phyloP scores from a whole-genome alignment of 345 rosid genomes.

The Eucalyptus lansdowneana region DNA sequence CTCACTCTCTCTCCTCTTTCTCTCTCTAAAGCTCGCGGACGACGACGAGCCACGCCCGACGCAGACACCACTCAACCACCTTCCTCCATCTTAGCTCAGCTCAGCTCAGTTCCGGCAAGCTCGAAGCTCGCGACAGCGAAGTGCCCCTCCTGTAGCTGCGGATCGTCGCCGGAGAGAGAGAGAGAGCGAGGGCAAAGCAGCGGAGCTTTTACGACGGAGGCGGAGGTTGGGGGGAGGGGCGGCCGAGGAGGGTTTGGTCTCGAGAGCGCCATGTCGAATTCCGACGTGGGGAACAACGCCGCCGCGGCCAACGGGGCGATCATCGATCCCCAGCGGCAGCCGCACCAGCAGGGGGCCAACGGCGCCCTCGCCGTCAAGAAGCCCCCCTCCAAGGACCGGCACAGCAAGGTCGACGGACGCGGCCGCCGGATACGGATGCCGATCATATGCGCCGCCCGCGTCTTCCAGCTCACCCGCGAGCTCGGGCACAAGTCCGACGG shows the following conservation, averaged over 20 bases:
- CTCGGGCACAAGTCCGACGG: constrained; percentile 98
- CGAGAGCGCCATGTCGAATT: constrained; percentile 35
- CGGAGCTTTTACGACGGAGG: not conserved
- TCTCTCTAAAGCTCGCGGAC: not conserved
- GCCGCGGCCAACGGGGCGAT: constrained; percentile 29
- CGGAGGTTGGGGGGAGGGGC: not conserved
- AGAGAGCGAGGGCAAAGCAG: not conserved
- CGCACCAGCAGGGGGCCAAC: constrained; percentile 13
- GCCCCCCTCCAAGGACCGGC: constrained; percentile 93
- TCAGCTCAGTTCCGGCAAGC: not conserved
- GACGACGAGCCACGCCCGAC: not conserved
- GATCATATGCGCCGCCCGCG: constrained; percentile 99
- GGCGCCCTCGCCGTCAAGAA: constrained; percentile 57
- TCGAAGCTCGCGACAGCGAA: not conserved
- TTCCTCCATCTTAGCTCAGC: not conserved
- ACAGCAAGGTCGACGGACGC: constrained; percentile 95
- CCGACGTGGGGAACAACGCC: constrained; percentile 16
- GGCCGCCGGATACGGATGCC: constrained; percentile 99
- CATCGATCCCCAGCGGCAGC: constrained; percentile 40
- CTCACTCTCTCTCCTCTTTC: not conserved
- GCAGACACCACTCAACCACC: not conserved
- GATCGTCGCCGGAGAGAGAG: not conserved
- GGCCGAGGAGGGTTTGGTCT: not conserved
- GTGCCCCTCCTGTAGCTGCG: not conserved
- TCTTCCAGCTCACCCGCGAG: constrained; percentile 92